Conservation (phyloP, 2,329 filamentous ascomycete genomes). For the Talaromyces atroroseus region DNA sequence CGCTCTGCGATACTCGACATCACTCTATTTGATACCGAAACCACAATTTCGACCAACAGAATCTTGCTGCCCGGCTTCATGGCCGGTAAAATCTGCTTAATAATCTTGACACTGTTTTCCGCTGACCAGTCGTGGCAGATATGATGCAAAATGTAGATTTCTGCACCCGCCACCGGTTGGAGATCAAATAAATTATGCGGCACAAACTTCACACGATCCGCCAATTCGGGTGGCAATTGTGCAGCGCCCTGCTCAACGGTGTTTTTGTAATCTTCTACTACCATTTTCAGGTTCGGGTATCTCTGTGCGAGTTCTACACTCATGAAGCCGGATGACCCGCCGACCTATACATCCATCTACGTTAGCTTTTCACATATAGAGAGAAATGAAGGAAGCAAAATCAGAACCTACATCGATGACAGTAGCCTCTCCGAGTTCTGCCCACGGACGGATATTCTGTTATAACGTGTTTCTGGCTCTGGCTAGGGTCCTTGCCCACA, state of each 20-base stretch:
- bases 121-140: slow-evolving; percentile 8
- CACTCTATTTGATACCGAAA: too few species aligned
- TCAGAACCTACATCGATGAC: slow-evolving; percentile 12
- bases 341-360: slow-evolving; percentile 4
- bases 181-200: slow-evolving; percentile 10
- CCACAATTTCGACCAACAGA: not conserved
- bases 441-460: slow-evolving; percentile 7
- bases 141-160: not conserved
- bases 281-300: slow-evolving; percentile 5
- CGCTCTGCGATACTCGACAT: too few species aligned
- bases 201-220: slow-evolving; percentile 22
- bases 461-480: not conserved
- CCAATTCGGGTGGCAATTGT: not conserved
- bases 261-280: slow-evolving; percentile 10
- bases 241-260: not conserved
- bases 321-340: slow-evolving; percentile 10
- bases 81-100: not conserved
- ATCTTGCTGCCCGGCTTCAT: slow-evolving; percentile 6
- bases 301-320: slow-evolving; percentile 4
- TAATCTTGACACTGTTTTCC: slow-evolving; percentile 6
- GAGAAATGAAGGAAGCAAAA: not conserved
- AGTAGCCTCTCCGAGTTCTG: slow-evolving; percentile 3
- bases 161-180: not conserved
- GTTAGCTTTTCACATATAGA: not conserved
- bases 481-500: not conserved